Conservation (phyloP, 2,329 filamentous ascomycete genomes). For the Monilinia aucupariae region DNA sequence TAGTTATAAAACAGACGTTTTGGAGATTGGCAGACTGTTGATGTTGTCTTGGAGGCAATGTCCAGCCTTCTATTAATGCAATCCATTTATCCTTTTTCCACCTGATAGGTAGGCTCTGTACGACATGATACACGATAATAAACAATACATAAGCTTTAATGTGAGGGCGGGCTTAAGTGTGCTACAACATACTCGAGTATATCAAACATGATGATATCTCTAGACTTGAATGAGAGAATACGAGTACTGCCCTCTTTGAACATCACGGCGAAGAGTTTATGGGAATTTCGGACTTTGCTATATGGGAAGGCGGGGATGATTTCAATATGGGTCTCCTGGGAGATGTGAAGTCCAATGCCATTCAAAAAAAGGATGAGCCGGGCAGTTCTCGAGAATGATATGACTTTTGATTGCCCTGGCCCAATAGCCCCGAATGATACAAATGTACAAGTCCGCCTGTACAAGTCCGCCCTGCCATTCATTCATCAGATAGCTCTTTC, state of each 20-base stretch:
- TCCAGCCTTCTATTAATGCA: background rate
- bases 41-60: background rate
- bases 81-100: background rate
- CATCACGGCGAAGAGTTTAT: background rate
- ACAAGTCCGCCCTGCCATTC: conserved; percentile 23
- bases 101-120: background rate
- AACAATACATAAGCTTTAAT: background rate
- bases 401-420: conserved; percentile 21
- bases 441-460: conserved; percentile 32
- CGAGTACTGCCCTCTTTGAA: background rate
- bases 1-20: background rate
- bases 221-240: background rate
- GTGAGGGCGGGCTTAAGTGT: background rate
- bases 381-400: conserved; percentile 1
- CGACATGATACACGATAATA: background rate
- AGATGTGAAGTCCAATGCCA: background rate
- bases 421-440: conserved; percentile 27
- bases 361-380: background rate
- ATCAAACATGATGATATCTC: background rate
- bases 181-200: background rate
- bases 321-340: background rate
- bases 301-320: background rate
- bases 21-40: background rate
- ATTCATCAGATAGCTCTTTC: conserved; percentile 9
- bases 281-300: background rate